A percentile compares a stretch with the other conserved stretches of the same genome.
Evolutionary conservation across 73 alveolate species (phyloP).

Genomic region (Paramecium caudatum): DNA sequence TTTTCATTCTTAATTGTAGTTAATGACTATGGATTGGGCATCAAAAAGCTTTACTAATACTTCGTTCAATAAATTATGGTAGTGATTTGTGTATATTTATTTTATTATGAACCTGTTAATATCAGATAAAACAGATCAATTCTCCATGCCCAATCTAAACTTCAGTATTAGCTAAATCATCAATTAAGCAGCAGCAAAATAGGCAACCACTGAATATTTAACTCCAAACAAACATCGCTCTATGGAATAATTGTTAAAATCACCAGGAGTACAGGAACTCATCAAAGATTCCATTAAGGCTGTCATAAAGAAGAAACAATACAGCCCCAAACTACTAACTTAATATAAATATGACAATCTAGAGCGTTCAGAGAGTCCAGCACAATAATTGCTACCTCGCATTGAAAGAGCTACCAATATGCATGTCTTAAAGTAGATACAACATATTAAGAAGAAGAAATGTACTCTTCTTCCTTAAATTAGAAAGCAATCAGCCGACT

Average conservation of each 20-base stretch:
- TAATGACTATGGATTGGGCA: constrained; percentile 40
- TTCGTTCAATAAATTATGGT: constrained; percentile 9
- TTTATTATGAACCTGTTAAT: constrained; percentile 33
- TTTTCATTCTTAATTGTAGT: neutral
- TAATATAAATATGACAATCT: constrained; percentile 15
- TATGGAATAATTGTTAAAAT: constrained; percentile 42
- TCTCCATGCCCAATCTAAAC: constrained; percentile 33
- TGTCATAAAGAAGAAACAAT: neutral
- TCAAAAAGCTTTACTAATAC: constrained; percentile 35
- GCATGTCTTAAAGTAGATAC: constrained; percentile 23
- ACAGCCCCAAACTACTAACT: constrained; percentile 21
- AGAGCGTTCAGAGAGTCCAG: constrained; percentile 53
- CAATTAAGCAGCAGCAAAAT: neutral
- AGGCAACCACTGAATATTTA: neutral
- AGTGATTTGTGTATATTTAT: constrained; percentile 9
- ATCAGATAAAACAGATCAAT: constrained; percentile 44
- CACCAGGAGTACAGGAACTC: constrained; percentile 41
- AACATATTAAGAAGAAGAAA: constrained; percentile 34
- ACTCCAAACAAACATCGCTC: constrained; percentile 65
- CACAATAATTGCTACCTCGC: constrained; percentile 17
- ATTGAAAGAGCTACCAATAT: constrained; percentile 37
- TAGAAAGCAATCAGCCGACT: neutral
- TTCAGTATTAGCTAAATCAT: constrained; percentile 30
- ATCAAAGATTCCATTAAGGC: constrained; percentile 37
- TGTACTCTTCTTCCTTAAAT: neutral